Percentiles rank a stretch among this genome's conserved stretches.
Evolutionary conservation across 2,329 filamentous ascomycete species (phyloP).

Genomic region (Beauveria rudraprayagi): DNA sequence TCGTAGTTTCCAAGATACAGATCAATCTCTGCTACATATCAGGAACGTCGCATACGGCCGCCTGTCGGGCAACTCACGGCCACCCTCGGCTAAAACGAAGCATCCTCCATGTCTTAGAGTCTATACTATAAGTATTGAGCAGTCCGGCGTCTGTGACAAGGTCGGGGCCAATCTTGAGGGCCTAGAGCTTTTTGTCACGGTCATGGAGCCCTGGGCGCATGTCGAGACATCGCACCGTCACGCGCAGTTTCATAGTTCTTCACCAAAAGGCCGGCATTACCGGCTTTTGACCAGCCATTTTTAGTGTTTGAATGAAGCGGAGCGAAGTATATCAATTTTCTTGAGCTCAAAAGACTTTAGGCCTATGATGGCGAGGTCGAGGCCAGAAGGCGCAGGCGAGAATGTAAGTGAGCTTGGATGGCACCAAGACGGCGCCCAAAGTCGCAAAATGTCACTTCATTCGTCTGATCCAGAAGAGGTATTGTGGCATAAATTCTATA

Average conservation of each 20-base stretch:
- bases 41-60: constrained; percentile 24
- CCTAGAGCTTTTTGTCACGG: too few relatives aligned
- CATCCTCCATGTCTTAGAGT: constrained; percentile 28
- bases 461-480: not conserved
- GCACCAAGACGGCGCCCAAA: not conserved
- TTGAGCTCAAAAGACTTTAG: not conserved
- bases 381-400: not conserved
- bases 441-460: constrained; percentile 1
- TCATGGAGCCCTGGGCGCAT: too few relatives aligned
- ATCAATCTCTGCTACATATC: not conserved
- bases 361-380: not conserved
- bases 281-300: too few relatives aligned
- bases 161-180: too few relatives aligned
- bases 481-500: not conserved
- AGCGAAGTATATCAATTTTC: not conserved
- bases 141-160: too few relatives aligned
- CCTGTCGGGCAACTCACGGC: not conserved
- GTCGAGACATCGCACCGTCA: too few relatives aligned
- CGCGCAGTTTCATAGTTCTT: too few relatives aligned
- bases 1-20: too few relatives aligned
- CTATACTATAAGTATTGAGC: constrained; percentile 11
- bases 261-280: too few relatives aligned
- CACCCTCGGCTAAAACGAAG: too few relatives aligned
- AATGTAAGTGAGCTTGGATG: not conserved
- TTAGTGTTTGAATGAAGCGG: too few relatives aligned